Conservation (phyloP, 176 grass and related monocot species). For the Triticum dicoccoides region DNA sequence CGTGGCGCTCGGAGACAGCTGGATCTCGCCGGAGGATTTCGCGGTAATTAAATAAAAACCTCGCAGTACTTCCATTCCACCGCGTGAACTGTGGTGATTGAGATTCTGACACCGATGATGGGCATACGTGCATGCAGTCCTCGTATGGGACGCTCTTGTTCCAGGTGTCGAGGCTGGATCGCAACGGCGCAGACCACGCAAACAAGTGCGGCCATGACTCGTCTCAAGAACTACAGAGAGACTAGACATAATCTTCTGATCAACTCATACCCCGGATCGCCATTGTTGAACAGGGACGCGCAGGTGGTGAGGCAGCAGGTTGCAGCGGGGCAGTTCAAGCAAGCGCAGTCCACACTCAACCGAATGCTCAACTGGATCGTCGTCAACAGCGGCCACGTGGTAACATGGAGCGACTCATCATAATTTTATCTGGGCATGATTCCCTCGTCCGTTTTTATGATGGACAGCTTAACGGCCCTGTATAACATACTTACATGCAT, state of each 20-base stretch:
- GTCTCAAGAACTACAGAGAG: too few species aligned
- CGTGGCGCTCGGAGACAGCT: slow-evolving; percentile 82
- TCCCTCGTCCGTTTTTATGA: background rate
- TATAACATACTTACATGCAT: background rate
- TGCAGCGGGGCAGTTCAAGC: slow-evolving; percentile 25
- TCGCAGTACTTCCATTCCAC: background rate
- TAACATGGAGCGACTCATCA: background rate
- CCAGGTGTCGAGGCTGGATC: slow-evolving; percentile 69
- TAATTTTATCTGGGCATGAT: background rate
- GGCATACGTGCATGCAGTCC: slow-evolving; percentile 36
- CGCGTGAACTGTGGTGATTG: background rate
- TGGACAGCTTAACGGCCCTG: background rate
- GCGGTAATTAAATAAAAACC: slow-evolving; percentile 20
- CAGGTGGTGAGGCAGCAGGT: slow-evolving; percentile 49
- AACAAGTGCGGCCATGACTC: slow-evolving; percentile 31
- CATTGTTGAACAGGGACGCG: slow-evolving; percentile 46
- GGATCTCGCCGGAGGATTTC: slow-evolving; percentile 84
- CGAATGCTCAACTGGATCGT: slow-evolving; percentile 41
- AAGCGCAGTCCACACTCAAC: slow-evolving; percentile 30
- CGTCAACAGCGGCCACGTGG: slow-evolving; percentile 51
- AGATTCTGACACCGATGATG: background rate
- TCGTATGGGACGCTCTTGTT: slow-evolving; percentile 62
- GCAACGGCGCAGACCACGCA: slow-evolving; percentile 49
- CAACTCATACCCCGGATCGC: background rate
- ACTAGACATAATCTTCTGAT: too few species aligned